Percentiles rank a stretch among this genome's conserved stretches.
These are phyloP conservation scores for Diaporthe capsici DNA, from an alignment of 2,329 filamentous ascomycete genomes.

Conservation along the genomic window DNA sequence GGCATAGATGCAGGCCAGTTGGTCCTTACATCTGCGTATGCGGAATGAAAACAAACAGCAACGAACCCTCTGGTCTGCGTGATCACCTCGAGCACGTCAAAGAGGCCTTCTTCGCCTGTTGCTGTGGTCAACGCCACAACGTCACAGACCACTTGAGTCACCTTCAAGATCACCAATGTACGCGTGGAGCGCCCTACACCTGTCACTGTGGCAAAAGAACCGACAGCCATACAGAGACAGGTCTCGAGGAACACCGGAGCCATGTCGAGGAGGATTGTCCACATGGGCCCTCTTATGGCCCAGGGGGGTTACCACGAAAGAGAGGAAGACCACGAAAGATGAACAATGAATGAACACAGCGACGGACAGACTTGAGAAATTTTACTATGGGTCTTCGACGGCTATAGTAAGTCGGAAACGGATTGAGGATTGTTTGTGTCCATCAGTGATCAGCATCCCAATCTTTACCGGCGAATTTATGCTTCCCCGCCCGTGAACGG, in stretches of 20 bases:
- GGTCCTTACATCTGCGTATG: conserved; percentile 13
- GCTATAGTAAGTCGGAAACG: conserved; percentile 10
- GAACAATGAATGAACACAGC: background rate
- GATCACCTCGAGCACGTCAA: background rate
- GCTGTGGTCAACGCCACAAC: background rate
- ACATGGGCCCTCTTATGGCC: background rate
- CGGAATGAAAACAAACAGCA: background rate
- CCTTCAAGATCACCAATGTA: background rate
- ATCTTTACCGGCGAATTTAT: background rate
- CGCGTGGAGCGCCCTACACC: background rate
- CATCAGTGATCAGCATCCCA: background rate
- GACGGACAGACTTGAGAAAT: background rate
- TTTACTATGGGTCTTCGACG: background rate
- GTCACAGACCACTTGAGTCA: background rate
- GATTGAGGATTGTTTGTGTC: background rate
- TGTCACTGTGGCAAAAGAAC: conserved; percentile 22
- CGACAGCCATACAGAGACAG: background rate
- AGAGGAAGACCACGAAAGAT: conserved; percentile 24
- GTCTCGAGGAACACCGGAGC: background rate
- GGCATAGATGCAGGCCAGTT: background rate
- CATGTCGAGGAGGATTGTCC: background rate
- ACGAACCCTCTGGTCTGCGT: background rate
- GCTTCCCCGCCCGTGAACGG: too few species aligned
- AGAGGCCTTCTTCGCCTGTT: background rate
- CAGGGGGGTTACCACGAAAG: background rate